Evolutionary conservation across 129 eudicot species (phyloP), one percentile per base, ranked within the genome.

Genomic region (Saposhnikovia divaricata): DNA sequence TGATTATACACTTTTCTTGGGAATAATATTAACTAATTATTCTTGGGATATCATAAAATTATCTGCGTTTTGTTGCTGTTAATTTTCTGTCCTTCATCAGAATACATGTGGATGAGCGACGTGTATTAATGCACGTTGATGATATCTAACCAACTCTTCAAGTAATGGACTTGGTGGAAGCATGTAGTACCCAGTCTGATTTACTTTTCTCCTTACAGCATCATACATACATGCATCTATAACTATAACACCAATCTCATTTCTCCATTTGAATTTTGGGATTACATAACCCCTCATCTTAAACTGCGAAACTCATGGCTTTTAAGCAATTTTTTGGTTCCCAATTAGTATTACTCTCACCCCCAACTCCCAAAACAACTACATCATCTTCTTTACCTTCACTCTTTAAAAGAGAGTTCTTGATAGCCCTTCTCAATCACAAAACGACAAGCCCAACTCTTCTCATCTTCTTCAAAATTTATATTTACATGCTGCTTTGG

Each of bases 341-440:
- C n/a, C n/a, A n/a, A n/a, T n/a, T n/a, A n/a, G n/a, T n/a, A n/a
- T n/a, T n/a, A n/a, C 83, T 89, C 47, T 89, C 93, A 71, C 57
- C 90, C 48, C 93, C 97, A 75, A 90, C 96, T 5, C 96, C 92
- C 83, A 90, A 87, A 90, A n/a, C 87, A 40, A 86, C 83, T 39
- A 81, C 77, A 81, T 77, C 75, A 81, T 77, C 68, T 57, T 57
- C 83, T 0, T 78, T 66, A 25, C 87, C 81, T 50, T 57, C 73
- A 25, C 69, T 79, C 1, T 42, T 21, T 28, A 72, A 80, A 82
- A 85, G 76, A 72, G 86, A 77, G 68, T 76, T 85, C 55, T n/a
- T 87, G 31, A 81, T 91, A 70, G 50, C 76, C 51, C 77, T 91
- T 39, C 81, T 90, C n/a, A 69, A 70, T 71, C 73, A 55, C 79